phyloP scores from a whole-genome alignment of 345 rosid species.

The Geranium brycei region DNA sequence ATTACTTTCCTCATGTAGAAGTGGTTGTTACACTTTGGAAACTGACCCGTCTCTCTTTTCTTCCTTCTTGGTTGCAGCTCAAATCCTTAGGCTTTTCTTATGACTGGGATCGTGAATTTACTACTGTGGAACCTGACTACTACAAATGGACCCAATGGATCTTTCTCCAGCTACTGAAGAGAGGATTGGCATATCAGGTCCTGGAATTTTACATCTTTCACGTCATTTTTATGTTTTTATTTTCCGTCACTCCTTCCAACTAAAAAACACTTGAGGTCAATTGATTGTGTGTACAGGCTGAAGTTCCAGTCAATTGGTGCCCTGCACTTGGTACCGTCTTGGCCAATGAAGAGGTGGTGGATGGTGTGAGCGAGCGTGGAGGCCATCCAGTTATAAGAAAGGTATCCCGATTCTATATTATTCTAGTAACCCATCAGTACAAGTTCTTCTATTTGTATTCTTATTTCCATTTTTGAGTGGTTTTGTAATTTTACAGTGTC shows the following conservation, averaged over 20 bases:
- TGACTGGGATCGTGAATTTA: conserved; percentile 94
- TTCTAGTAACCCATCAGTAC: not conserved
- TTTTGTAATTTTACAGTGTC: conserved; percentile 82
- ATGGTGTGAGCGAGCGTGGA: conserved; percentile 97
- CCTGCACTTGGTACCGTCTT: conserved; percentile 98
- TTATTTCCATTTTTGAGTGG: conserved; percentile 36
- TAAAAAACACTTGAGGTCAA: conserved; percentile 15
- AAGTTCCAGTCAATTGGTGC: conserved; percentile 97
- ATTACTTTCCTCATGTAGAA: not conserved
- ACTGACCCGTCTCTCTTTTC: conserved; percentile 5
- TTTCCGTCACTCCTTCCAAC: conserved; percentile 9
- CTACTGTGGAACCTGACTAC: conserved; percentile 79
- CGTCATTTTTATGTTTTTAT: conserved; percentile 7
- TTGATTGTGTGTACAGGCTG: conserved; percentile 46
- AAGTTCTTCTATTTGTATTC: conserved; percentile 12
- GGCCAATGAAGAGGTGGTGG: conserved; percentile 97
- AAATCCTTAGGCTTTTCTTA: conserved; percentile 82
- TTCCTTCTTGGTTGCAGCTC: conserved; percentile 41
- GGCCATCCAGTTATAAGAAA: conserved; percentile 90
- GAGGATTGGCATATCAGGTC: conserved; percentile 98
- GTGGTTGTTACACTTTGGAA: not conserved
- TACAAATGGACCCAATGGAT: conserved; percentile 98
- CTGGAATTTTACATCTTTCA: not conserved
- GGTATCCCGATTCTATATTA: conserved; percentile 28
- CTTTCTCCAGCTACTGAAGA: conserved; percentile 82